phyloP scores from a whole-genome alignment of 2,329 filamentous ascomycete genomes.

The Metarhizium album region DNA sequence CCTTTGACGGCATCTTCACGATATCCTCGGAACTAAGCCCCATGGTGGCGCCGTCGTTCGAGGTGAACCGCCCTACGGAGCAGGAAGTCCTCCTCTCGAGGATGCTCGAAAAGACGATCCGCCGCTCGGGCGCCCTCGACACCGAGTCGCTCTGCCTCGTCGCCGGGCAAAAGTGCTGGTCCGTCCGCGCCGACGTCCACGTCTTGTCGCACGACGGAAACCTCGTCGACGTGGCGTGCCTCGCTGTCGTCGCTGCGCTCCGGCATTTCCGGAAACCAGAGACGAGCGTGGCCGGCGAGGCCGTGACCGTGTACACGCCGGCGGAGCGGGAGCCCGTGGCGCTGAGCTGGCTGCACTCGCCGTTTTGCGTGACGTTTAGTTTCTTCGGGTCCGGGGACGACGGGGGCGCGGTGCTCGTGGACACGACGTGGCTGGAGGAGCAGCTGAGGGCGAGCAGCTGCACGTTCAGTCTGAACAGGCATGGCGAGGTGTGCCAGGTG shows the following conservation, averaged over 20 bases:
- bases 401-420: conserved; percentile 50
- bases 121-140: conserved; percentile 83
- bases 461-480: conserved; percentile 77
- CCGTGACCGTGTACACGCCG: conserved; percentile 71
- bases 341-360: conserved; percentile 82
- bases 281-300: conserved; percentile 73
- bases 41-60: conserved; percentile 84
- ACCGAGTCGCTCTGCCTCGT: conserved; percentile 93
- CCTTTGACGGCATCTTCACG: conserved; percentile 90
- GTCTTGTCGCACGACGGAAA: conserved; percentile 86
- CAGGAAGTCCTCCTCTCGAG: conserved; percentile 78
- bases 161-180: conserved; percentile 84
- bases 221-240: conserved; percentile 73
- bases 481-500: conserved; percentile 84
- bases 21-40: conserved; percentile 86
- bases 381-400: conserved; percentile 64
- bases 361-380: conserved; percentile 82
- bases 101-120: conserved; percentile 86
- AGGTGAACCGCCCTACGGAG: conserved; percentile 73
- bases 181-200: conserved; percentile 82
- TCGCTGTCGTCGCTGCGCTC: conserved; percentile 78
- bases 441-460: conserved; percentile 62
- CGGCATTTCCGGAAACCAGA: conserved; percentile 89
- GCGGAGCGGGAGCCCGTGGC: conserved; percentile 85
- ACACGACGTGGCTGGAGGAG: conserved; percentile 65